Conservation (phyloP, 1,284 basidiomycete genomes). For the Malassezia slooffiae region DNA sequence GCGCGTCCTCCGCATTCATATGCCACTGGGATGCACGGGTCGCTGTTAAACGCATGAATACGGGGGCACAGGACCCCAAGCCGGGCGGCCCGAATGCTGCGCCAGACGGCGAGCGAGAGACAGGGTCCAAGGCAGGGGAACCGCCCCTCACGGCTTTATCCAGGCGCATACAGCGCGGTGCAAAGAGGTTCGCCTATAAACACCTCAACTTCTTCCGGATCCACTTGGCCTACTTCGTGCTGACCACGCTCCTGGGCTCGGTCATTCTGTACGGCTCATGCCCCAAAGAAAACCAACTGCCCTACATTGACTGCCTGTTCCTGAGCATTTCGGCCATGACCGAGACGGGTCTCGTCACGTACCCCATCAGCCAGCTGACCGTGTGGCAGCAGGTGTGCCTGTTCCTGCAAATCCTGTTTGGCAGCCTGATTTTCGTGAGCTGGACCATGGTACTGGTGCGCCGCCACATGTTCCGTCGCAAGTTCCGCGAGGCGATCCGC, state of each 20-base stretch:
- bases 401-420: constrained; percentile 43
- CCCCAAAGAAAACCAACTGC: constrained; percentile 30
- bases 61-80: no score
- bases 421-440: constrained; percentile 42
- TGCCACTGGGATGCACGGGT: no score
- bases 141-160: no score
- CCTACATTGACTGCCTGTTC: constrained; percentile 66
- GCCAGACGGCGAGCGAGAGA: no score
- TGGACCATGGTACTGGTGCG: constrained; percentile 44
- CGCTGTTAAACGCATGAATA: no score
- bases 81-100: no score
- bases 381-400: constrained; percentile 64
- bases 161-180: no score
- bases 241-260: constrained; percentile 63
- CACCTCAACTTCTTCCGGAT: constrained; percentile 38
- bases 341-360: constrained; percentile 63
- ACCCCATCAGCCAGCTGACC: constrained; percentile 64
- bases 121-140: no score
- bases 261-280: constrained; percentile 54
- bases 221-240: constrained; percentile 58
- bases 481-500: constrained; percentile 29
- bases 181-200: background rate
- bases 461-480: constrained; percentile 34
- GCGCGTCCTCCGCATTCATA: no score
- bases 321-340: constrained; percentile 65